phyloP scores from a whole-genome alignment of 495 filamentous ascomycete genomes.

The Extremus antarcticus region DNA sequence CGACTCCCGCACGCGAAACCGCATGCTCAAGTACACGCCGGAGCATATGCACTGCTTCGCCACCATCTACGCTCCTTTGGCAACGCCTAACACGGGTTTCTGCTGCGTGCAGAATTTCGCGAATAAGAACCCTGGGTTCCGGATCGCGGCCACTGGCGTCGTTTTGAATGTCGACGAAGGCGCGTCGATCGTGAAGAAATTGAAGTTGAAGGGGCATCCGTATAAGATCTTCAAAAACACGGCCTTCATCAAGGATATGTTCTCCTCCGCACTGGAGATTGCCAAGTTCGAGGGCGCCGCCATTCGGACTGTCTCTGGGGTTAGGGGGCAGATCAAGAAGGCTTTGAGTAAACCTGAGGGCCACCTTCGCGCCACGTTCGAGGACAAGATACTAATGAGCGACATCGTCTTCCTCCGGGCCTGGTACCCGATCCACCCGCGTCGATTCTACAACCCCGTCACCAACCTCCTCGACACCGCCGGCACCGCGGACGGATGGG shows the following conservation, averaged over 20 bases:
- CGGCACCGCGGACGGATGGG: constrained; percentile 49
- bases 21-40: constrained; percentile 95
- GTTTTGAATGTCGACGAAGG: constrained; percentile 87
- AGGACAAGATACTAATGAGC: constrained; percentile 93
- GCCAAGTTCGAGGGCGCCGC: constrained; percentile 96
- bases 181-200: constrained; percentile 96
- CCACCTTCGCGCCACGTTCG: constrained; percentile 90
- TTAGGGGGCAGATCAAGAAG: constrained; percentile 92
- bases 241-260: constrained; percentile 98
- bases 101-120: constrained; percentile 87
- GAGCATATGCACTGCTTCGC: constrained; percentile 98
- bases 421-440: constrained; percentile 92
- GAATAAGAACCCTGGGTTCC: constrained; percentile 78
- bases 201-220: constrained; percentile 82
- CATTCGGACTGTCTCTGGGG: constrained; percentile 89
- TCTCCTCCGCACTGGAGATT: constrained; percentile 79
- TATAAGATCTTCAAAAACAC: constrained; percentile 99
- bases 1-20: constrained; percentile 82
- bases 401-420: constrained; percentile 93
- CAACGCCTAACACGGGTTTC: constrained; percentile 92
- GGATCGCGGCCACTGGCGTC: constrained; percentile 85
- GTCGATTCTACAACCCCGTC: constrained; percentile 92
- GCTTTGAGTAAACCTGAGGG: constrained; percentile 86
- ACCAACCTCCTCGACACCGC: constrained; percentile 66
- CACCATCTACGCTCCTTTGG: constrained; percentile 87